Evolutionary conservation across 2,329 filamentous ascomycete species (phyloP).

Genomic region (Gremmenia infestans): DNA sequence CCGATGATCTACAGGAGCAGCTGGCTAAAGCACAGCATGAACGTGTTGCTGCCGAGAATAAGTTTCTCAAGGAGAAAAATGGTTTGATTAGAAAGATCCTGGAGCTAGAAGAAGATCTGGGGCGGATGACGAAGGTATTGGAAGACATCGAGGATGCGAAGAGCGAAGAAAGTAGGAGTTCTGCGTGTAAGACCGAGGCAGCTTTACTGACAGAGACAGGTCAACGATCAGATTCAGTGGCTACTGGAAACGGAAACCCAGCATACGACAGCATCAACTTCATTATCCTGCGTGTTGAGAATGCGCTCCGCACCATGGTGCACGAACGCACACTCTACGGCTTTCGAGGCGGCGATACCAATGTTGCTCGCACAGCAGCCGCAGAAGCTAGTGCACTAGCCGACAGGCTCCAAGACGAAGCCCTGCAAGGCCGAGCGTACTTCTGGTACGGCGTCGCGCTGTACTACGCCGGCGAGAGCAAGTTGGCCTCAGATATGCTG

Average conservation of each 20-base stretch:
- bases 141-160: too few relatives aligned
- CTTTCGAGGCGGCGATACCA: not conserved
- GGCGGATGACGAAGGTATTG: too few relatives aligned
- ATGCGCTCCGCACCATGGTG: not conserved
- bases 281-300: not conserved
- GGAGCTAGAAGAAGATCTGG: too few relatives aligned
- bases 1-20: too few relatives aligned
- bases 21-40: too few relatives aligned
- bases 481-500: not conserved
- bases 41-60: too few relatives aligned
- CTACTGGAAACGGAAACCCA: not conserved
- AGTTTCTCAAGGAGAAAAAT: too few relatives aligned
- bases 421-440: not conserved
- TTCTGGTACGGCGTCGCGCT: not conserved
- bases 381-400: not conserved
- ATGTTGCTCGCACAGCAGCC: not conserved
- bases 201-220: not conserved
- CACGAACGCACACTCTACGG: not conserved
- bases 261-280: not conserved
- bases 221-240: not conserved
- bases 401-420: not conserved
- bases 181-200: too few relatives aligned
- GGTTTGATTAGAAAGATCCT: too few relatives aligned
- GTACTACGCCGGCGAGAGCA: not conserved
- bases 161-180: too few relatives aligned